Percentiles rank a stretch among this genome's conserved stretches.
phyloP scores from a whole-genome alignment of 1,284 basidiomycete species.

The Pascua guehoae region DNA sequence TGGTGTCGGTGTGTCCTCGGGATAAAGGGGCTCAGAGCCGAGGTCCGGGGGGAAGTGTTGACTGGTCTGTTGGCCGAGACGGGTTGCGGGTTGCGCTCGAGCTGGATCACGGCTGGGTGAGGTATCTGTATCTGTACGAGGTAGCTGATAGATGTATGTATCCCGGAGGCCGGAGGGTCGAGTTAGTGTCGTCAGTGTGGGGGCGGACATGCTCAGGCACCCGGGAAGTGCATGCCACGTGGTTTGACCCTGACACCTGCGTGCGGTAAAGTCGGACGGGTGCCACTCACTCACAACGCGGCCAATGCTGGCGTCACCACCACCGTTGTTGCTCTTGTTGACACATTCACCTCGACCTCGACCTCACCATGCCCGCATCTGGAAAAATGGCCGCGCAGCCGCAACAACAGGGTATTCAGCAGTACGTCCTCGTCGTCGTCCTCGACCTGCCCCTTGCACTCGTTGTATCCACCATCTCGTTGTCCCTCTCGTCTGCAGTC shows the following conservation, averaged over 20 bases:
- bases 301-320: no score
- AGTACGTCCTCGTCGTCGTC: conserved; percentile 25
- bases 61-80: no score
- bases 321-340: background rate
- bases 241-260: no score
- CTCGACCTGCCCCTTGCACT: background rate
- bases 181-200: background rate
- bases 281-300: background rate
- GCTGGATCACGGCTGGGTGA: no score
- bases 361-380: conserved; percentile 17
- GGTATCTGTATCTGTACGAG: no score
- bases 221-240: background rate
- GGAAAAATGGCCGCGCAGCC: conserved; percentile 37
- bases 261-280: no score
- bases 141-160: no score
- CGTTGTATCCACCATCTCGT: background rate
- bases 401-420: conserved; percentile 26
- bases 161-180: background rate
- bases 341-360: background rate
- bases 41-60: no score
- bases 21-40: background rate
- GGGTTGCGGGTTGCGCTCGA: no score
- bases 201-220: conserved; percentile 2
- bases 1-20: no score
- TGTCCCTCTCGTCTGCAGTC: background rate